These are phyloP conservation scores for Astrothelium subdiscretum DNA, from an alignment of 495 filamentous ascomycete genomes.

Conservation along the genomic window DNA sequence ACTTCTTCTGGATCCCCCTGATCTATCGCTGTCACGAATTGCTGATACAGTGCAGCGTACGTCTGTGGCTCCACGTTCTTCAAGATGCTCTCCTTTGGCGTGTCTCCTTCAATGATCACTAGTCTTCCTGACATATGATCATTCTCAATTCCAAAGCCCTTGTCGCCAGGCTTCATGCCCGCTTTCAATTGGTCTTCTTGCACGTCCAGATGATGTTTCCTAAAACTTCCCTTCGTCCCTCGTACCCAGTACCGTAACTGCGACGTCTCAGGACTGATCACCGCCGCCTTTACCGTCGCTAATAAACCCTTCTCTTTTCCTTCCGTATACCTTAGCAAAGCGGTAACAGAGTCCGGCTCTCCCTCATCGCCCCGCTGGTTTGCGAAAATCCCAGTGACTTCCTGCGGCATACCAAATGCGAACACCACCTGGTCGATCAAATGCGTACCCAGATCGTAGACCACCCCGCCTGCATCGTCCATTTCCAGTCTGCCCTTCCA, in stretches of 20 bases:
- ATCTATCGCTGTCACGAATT: conserved; percentile 52
- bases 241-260: conserved; percentile 75
- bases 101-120: conserved; percentile 29
- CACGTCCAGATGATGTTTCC: conserved; percentile 61
- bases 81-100: conserved; percentile 27
- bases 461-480: conserved; percentile 52
- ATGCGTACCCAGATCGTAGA: conserved; percentile 80
- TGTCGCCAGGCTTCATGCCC: conserved; percentile 53
- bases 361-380: conserved; percentile 51
- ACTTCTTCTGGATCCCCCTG: conserved; percentile 40
- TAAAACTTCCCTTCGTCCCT: conserved; percentile 69
- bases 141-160: conserved; percentile 55
- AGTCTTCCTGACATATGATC: conserved; percentile 40
- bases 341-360: conserved; percentile 58
- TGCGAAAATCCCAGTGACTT: conserved; percentile 56
- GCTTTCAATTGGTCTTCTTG: conserved; percentile 73
- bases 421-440: conserved; percentile 70
- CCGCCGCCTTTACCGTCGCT: conserved; percentile 56
- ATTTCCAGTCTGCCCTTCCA: conserved; percentile 54
- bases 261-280: conserved; percentile 56
- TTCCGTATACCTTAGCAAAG: conserved; percentile 52
- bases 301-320: conserved; percentile 43
- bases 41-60: conserved; percentile 61
- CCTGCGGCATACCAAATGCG: conserved; percentile 63
- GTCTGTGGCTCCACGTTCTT: conserved; percentile 59